Evolutionary conservation across 345 rosid species (phyloP), one percentile per base, ranked within the genome.

Genomic region (Populus euphratica): DNA sequence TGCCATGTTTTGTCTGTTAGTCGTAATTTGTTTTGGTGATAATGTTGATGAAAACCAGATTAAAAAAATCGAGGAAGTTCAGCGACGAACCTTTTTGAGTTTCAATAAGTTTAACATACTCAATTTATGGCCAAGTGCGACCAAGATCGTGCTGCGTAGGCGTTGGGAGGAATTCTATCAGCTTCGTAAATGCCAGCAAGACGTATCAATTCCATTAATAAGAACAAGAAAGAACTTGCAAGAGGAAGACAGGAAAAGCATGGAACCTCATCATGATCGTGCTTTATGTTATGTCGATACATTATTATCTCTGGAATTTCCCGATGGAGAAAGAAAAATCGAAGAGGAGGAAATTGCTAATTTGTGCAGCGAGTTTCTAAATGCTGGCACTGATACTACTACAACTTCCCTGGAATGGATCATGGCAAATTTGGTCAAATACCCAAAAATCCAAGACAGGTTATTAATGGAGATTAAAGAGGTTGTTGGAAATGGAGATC

Each of bases 71-170:
- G 27, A 56, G 16, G 63, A 56, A 21, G 63, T 21, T 7, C 63
- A 56, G 10, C 63, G 63, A 23, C 21, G 25, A 56, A 2, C 18
- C 73, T 39, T 54, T 5, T 14, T 69, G 38, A 36, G 21, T 36
- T 38, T 54, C 16, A 27, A 31, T n/a, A n/a, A 25, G 8, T 77
- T 77, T 2, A 38, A 29, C 17, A 16, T 52, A 33, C 43, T 68
- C 52, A 33, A 56, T 56, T 38, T 69, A 14, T 69, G 79, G 39
- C 79, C 79, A 6, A 70, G 73, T 14, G 8, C 69, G 18, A 69
- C 74, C 2, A 76, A 39, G 14, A 56, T 76, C 17, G 6, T 76
- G 56, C 6, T 68, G 27, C 73, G 67, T 13, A 39, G 38, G 20
- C 64, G 36, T 11, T 76, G 79, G 79, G 38, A 69, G 27, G 68